Base-by-base conservation (phyloP, 129 eudicot genomes). In the Helianthus tuberosus region DNA sequence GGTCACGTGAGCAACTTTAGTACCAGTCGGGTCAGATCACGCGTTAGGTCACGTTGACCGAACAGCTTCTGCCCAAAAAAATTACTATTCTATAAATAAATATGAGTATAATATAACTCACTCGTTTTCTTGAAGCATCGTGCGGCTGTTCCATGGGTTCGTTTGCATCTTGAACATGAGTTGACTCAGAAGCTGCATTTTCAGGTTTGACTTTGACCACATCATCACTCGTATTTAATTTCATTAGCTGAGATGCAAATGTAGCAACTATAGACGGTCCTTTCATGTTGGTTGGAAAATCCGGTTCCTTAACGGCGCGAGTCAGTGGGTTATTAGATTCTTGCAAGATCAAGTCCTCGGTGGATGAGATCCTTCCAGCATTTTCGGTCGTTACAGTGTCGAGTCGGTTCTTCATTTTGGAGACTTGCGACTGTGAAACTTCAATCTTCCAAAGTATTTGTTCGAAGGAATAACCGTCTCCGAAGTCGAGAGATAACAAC, bases 381-480 rank as follows among this genome's bases (percentile, higher is more conserved):
- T 84, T 86, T 77, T 84, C 91, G 44, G 55, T 61, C 63, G 55
- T 73, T 46, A 89, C 71, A 55, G 68, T 61, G 67, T 81, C 66
- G 14, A 84, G 69, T 65, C 85, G 84, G 64, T 64, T 35, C 66
- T 75, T 87, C 82, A 92, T 78, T 59, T 76, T 69, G 54, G 44
- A 66, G 39, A 86, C 82, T 51, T 77, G 91, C 8, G 84, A 70
- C 49, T 92, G 87, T 59, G 82, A 64, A 57, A 50, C 76, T 41
- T 80, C 90, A 49, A 92, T 84, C 80, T 85, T 83, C 72, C 78
- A 61, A 53, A 92, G 88, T 29, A 89, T 23, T 41, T 82, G 63
- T 77, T 89, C 95, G 67, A 84, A 39, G n/a, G 86, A 80, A 79
- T 66, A 77, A 57, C 70, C 86, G 23, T 89, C 88, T 74, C 81